Conservation (phyloP, 2,329 filamentous ascomycete genomes). For the Clonostachys solani region DNA sequence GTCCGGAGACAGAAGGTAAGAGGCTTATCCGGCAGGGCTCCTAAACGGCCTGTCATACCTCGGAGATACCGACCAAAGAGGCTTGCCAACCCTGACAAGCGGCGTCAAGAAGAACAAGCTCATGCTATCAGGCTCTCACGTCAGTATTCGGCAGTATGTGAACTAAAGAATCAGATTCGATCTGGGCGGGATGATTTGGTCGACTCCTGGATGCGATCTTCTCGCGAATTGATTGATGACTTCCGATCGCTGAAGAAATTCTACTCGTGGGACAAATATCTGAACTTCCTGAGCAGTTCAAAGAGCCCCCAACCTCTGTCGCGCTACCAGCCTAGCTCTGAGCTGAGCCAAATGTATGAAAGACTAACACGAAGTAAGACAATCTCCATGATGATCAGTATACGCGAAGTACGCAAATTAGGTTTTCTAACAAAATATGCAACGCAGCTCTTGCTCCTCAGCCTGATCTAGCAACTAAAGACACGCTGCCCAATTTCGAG, state of each 20-base stretch:
- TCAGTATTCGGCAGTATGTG: constrained; percentile 38
- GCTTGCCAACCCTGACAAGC: constrained; percentile 36
- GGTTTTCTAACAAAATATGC: too few relatives aligned
- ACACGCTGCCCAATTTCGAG: background rate
- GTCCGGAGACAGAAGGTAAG: too few relatives aligned
- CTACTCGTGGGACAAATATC: constrained; percentile 63
- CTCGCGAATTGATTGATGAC: constrained; percentile 56
- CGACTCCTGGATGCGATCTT: constrained; percentile 52
- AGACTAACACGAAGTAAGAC: constrained; percentile 50
- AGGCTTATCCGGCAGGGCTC: background rate
- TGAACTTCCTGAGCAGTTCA: constrained; percentile 40
- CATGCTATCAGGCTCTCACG: constrained; percentile 29
- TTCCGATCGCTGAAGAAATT: constrained; percentile 61
- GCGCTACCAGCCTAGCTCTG: constrained; percentile 26
- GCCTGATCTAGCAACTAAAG: background rate
- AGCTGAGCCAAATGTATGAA: constrained; percentile 51
- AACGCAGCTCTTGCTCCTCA: constrained; percentile 15
- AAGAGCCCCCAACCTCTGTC: background rate
- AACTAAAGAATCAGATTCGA: constrained; percentile 34
- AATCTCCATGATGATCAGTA: constrained; percentile 4
- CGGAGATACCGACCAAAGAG: constrained; percentile 40
- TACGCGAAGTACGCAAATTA: constrained; percentile 15
- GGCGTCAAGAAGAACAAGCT: constrained; percentile 37
- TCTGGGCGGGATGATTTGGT: constrained; percentile 37
- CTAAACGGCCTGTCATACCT: constrained; percentile 17